phyloP scores from a whole-genome alignment of 2,329 filamentous ascomycete species.

The Colletotrichum lentis region DNA sequence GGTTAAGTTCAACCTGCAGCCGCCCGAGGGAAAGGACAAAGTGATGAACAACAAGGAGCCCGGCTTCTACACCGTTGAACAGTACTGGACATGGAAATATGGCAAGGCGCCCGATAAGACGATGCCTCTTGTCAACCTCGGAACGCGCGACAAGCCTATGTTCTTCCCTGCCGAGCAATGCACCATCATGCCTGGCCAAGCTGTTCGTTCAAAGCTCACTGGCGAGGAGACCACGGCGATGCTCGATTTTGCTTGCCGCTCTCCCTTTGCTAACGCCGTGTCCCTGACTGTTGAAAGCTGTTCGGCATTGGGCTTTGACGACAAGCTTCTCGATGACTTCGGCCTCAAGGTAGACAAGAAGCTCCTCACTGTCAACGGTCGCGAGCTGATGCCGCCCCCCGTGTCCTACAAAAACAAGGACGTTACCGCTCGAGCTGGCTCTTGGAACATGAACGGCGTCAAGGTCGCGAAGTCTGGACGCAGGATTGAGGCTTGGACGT shows the following conservation, averaged over 20 bases:
- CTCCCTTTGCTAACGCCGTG: slow-evolving; percentile 70
- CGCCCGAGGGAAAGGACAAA: slow-evolving; percentile 39
- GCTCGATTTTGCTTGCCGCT: slow-evolving; percentile 76
- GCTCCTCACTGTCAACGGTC: slow-evolving; percentile 76
- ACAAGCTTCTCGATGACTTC: slow-evolving; percentile 56
- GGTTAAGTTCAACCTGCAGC: slow-evolving; percentile 46
- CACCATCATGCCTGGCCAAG: slow-evolving; percentile 69
- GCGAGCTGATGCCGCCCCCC: slow-evolving; percentile 69
- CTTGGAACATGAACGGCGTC: slow-evolving; percentile 73
- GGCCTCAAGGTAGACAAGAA: slow-evolving; percentile 67
- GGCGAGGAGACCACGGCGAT: slow-evolving; percentile 70
- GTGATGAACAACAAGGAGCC: slow-evolving; percentile 31
- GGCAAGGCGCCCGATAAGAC: slow-evolving; percentile 39
- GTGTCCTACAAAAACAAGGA: slow-evolving; percentile 63
- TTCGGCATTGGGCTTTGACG: slow-evolving; percentile 64
- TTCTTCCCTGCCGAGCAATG: slow-evolving; percentile 75
- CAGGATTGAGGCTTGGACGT: slow-evolving; percentile 60
- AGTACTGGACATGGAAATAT: slow-evolving; percentile 54
- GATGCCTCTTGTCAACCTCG: slow-evolving; percentile 72
- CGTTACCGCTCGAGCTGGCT: slow-evolving; percentile 57
- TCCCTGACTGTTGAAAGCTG: slow-evolving; percentile 70
- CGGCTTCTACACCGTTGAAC: slow-evolving; percentile 49
- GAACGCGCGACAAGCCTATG: slow-evolving; percentile 62
- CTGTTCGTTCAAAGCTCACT: slow-evolving; percentile 66
- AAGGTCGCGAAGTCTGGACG: slow-evolving; percentile 63